These are phyloP conservation scores for Gossypium aridum DNA, from an alignment of 441 rosid species.

Conservation along the genomic window DNA sequence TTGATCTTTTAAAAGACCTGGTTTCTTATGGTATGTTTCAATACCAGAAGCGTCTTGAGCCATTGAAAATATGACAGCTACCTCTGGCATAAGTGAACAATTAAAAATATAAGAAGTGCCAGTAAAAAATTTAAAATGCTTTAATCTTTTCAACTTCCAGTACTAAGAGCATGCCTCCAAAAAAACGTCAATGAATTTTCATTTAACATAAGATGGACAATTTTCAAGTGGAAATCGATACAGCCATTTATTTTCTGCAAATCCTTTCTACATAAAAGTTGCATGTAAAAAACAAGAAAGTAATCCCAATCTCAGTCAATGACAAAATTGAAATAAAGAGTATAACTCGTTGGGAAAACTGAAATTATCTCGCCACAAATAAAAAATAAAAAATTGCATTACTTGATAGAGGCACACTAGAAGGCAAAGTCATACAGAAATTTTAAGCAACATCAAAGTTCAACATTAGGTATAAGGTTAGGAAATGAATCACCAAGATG, in stretches of 20 bases:
- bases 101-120: conserved; percentile 8
- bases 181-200: neutral
- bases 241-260: neutral
- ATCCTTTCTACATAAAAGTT: neutral
- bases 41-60: conserved; percentile 44
- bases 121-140: neutral
- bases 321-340: too few relatives aligned
- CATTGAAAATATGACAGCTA: conserved; percentile 25
- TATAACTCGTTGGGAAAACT: too few relatives aligned
- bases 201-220: neutral
- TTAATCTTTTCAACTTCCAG: neutral
- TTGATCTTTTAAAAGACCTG: conserved; percentile 83
- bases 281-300: neutral
- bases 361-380: too few relatives aligned
- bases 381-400: neutral
- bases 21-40: conserved; percentile 48
- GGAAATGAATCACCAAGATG: conserved; percentile 1
- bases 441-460: neutral
- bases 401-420: neutral
- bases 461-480: neutral
- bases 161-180: neutral
- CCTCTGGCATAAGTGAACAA: conserved; percentile 16
- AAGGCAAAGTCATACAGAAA: neutral
- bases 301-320: neutral
- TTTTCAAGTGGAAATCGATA: neutral